These are phyloP conservation scores for Yamadazyma sp. DNA, from an alignment of 805 yeast species.

Conservation along the genomic window DNA sequence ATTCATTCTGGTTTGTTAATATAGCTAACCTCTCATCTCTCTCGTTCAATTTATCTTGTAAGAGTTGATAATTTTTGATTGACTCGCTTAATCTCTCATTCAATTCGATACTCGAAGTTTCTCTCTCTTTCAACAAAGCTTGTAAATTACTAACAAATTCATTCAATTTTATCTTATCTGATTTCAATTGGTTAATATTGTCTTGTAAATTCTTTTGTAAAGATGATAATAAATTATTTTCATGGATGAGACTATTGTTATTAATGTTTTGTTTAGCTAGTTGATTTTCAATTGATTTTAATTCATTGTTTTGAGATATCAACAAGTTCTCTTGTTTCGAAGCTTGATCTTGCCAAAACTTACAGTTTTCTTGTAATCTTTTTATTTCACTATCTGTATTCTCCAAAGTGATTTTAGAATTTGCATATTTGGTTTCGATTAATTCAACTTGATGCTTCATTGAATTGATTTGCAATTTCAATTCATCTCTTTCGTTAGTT, in stretches of 20 bases:
- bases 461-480: conserved; percentile 15
- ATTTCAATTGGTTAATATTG: conserved; percentile 50
- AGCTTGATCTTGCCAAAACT: conserved; percentile 41
- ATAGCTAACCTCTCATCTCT: conserved; percentile 52
- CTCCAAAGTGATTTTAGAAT: conserved; percentile 39
- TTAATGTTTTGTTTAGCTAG: conserved; percentile 44
- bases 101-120: conserved; percentile 46
- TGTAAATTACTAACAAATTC: conserved; percentile 60
- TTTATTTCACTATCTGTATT: conserved; percentile 25
- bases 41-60: conserved; percentile 46
- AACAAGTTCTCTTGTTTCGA: conserved; percentile 36
- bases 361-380: conserved; percentile 25
- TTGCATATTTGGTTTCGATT: conserved; percentile 40
- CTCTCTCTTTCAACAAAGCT: conserved; percentile 59
- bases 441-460: conserved; percentile 17
- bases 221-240: conserved; percentile 48
- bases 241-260: conserved; percentile 49
- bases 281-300: conserved; percentile 49
- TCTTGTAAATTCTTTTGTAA: conserved; percentile 48
- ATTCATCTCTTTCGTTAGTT: conserved; percentile 48
- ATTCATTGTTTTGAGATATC: conserved; percentile 42
- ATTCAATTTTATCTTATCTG: conserved; percentile 59
- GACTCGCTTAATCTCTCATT: conserved; percentile 48
- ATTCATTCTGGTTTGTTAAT: conserved; percentile 55
- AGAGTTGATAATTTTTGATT: conserved; percentile 42